Evolutionary conservation across 352 stramenopile genomes (phyloP), one percentile per base, ranked within the genome.

Genomic region (Globisporangium ultimum): DNA sequence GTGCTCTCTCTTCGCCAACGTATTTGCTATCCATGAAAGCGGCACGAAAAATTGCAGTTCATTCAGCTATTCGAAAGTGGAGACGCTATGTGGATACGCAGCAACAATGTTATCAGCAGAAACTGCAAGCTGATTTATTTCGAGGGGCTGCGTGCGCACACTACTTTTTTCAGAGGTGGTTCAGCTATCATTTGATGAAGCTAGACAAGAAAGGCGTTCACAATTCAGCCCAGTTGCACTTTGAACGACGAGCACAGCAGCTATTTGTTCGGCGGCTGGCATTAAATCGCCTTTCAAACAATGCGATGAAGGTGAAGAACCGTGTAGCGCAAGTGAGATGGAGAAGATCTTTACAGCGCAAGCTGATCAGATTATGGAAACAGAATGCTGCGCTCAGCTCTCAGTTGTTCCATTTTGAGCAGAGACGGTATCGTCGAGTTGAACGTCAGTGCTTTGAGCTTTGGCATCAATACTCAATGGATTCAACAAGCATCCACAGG

Each of bases 81-180:
- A 48, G 48, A 11, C 52, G 45, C 9, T 50, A 48, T 54, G 34
- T 64, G 18, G 15, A 36, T 14, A 18, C 40, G 21, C 61, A 45
- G 3, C 48, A 72, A 28, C 8, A 14, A 15, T 15, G 4, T 8
- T 49, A 58, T 0, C 54, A 50, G 36, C 61, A 69, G 5, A 34
- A 66, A n/a, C 34, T 79, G 1, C 21, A 70, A 52, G 61, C 71
- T 24, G 68, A 76, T 56, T 72, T 64, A 22, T 75, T 68, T 22
- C 53, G 64, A 11, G 70, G 67, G 51, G 38, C 56, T n/a, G 45
- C 13, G 9, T 50, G 56, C 17, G 14, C 36, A 5, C 56, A 62
- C 18, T 46, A 36, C 14, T 55, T 21, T 17, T 49, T 56, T 11
- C 40, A 52, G 18, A 40, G 28, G 17, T 62, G 56, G 56, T 18